phyloP scores from a whole-genome alignment of 257 asterid species.

The Solanum gracilifrons region DNA sequence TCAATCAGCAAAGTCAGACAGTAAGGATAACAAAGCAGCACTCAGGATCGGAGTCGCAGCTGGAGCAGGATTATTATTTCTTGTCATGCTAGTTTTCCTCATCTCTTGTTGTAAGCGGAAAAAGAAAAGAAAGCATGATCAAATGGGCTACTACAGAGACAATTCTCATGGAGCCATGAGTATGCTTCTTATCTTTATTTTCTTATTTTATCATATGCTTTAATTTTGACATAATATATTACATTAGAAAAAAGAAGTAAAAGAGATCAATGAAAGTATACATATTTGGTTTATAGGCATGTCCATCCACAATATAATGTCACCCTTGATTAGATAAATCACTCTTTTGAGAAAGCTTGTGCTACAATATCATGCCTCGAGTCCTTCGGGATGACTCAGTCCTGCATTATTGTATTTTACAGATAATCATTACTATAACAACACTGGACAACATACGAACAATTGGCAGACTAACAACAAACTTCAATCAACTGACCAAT shows the following conservation, averaged over 20 bases:
- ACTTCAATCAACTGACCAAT: constrained; percentile 22
- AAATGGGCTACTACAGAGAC: constrained; percentile 48
- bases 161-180: constrained; percentile 36
- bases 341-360: not conserved
- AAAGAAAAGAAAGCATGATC: constrained; percentile 38
- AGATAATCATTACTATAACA: constrained; percentile 24
- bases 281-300: not conserved
- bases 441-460: constrained; percentile 10
- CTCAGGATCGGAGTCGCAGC: constrained; percentile 48
- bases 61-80: constrained; percentile 46
- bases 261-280: no score
- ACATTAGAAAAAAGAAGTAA: not conserved
- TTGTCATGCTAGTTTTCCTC: constrained; percentile 29
- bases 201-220: not conserved
- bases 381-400: not conserved
- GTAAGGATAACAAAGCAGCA: not conserved
- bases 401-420: not conserved
- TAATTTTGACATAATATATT: not conserved
- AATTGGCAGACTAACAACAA: constrained; percentile 27
- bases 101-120: constrained; percentile 31
- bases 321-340: not conserved
- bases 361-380: not conserved
- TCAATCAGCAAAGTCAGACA: not conserved
- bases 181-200: constrained; percentile 2
- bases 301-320: not conserved